Conservation (phyloP, 495 filamentous ascomycete species). For the Cercophora newfieldiana region DNA sequence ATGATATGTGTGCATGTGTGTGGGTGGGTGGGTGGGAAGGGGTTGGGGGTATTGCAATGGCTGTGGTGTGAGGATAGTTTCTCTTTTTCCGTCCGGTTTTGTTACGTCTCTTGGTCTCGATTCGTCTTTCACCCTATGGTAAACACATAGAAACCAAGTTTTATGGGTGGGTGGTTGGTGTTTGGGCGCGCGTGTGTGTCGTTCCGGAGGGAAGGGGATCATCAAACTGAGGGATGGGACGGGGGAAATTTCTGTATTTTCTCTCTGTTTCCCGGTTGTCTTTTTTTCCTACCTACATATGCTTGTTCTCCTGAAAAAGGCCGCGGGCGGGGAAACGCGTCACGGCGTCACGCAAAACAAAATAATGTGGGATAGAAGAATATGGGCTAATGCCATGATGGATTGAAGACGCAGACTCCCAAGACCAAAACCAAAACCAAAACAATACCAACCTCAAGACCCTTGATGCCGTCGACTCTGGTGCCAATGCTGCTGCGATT, state of each 20-base stretch:
- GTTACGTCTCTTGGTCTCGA: neutral
- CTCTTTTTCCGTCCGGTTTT: neutral
- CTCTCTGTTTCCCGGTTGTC: neutral
- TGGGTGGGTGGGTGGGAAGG: too few species aligned
- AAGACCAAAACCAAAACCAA: neutral
- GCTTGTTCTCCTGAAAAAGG: too few species aligned
- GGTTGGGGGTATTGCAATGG: too few species aligned
- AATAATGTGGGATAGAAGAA: neutral
- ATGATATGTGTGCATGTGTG: too few species aligned
- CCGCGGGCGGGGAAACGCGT: neutral
- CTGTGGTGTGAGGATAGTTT: too few species aligned
- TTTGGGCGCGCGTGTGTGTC: too few species aligned
- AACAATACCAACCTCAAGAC: neutral
- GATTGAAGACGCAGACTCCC: neutral
- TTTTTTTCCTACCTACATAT: neutral
- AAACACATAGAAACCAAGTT: too few species aligned
- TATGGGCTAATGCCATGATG: conserved; percentile 3
- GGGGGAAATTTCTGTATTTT: neutral
- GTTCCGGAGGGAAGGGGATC: too few species aligned
- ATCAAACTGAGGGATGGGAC: neutral
- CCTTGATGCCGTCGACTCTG: neutral
- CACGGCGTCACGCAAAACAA: neutral
- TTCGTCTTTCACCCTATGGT: too few species aligned
- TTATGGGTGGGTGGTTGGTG: neutral
- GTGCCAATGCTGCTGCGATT: neutral